phyloP scores from a whole-genome alignment of 2,329 filamentous ascomycete species.

The Fusarium pseudograminearum region DNA sequence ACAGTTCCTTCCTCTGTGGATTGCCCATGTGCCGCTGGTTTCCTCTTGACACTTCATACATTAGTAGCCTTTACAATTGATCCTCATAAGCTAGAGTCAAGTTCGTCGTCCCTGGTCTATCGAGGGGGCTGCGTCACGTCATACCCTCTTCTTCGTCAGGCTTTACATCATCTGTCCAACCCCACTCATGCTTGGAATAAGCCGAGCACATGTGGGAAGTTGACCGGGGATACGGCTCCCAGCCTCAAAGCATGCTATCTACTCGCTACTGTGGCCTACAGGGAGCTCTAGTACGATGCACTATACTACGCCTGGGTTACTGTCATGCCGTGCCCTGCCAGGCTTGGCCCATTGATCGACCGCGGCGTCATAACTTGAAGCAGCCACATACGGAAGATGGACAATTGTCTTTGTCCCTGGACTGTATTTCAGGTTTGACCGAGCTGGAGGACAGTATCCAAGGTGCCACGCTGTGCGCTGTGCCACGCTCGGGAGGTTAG shows the following conservation, averaged over 20 bases:
- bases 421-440: background rate
- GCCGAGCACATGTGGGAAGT: slow-evolving; percentile 11
- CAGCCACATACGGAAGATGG: slow-evolving; percentile 29
- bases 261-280: background rate
- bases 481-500: background rate
- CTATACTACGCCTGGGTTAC: background rate
- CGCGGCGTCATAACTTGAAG: slow-evolving; percentile 34
- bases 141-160: slow-evolving; percentile 19
- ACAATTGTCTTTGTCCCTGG: slow-evolving; percentile 5
- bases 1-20: background rate
- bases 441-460: slow-evolving; percentile 4
- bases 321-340: slow-evolving; percentile 3
- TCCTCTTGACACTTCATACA: slow-evolving; percentile 1
- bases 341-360: slow-evolving; percentile 23
- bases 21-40: background rate
- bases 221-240: background rate
- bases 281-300: background rate
- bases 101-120: background rate
- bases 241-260: background rate
- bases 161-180: slow-evolving; percentile 37
- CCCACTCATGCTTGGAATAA: background rate
- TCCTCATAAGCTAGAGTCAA: slow-evolving; percentile 1
- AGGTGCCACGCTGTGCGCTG: background rate
- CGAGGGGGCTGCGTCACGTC: slow-evolving; percentile 27
- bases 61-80: background rate